These are phyloP conservation scores for Hypoxylon lenormandii DNA, from an alignment of 495 filamentous ascomycete species.

Conservation along the genomic window DNA sequence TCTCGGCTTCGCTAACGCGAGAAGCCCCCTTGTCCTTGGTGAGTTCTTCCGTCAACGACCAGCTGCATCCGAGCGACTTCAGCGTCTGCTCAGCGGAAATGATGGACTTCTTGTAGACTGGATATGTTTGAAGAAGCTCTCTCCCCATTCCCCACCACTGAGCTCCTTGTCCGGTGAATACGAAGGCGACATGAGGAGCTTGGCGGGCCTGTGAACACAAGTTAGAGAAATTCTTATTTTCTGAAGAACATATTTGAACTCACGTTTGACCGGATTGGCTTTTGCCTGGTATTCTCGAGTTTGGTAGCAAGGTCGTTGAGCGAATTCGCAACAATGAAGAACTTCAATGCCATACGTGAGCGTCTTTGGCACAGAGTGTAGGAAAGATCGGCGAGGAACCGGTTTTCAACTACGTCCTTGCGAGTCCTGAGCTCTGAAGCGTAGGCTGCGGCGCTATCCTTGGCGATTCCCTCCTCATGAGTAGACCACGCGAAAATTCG, in stretches of 20 bases:
- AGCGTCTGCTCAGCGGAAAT: neutral
- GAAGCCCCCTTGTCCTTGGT: too few relatives aligned
- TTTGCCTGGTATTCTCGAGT: neutral
- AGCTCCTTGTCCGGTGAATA: conserved; percentile 62
- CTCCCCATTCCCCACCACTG: conserved; percentile 62
- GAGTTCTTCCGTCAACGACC: neutral
- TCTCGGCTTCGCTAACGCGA: too few relatives aligned
- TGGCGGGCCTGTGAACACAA: conserved; percentile 4
- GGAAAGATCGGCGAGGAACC: too few relatives aligned
- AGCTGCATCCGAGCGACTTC: neutral
- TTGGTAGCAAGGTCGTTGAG: neutral
- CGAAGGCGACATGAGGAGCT: conserved; percentile 47
- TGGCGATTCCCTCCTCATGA: too few relatives aligned
- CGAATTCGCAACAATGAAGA: neutral
- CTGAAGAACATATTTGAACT: neutral
- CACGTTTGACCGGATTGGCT: neutral
- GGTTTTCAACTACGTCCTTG: neutral
- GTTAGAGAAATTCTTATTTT: conserved; percentile 8
- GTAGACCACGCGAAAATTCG: too few relatives aligned
- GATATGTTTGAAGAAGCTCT: conserved; percentile 37
- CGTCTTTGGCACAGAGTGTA: too few relatives aligned
- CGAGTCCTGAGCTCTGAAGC: too few relatives aligned
- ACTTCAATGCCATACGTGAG: neutral
- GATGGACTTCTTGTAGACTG: neutral
- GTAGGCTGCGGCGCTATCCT: too few relatives aligned